These are phyloP conservation scores for Boletus sp. DNA, from an alignment of 768 basidiomycete genomes.

Conservation along the genomic window DNA sequence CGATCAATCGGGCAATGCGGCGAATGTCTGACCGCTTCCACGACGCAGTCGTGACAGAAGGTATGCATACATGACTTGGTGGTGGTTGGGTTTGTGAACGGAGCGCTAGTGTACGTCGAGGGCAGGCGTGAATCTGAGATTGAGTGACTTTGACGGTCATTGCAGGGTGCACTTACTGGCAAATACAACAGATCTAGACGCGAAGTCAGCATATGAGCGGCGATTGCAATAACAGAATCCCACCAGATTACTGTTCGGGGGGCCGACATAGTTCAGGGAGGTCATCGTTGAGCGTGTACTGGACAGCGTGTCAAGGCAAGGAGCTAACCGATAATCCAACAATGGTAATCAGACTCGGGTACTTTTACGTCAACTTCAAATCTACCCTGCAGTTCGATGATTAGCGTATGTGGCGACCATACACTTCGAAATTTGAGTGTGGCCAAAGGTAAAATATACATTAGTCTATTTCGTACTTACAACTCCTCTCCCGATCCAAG, in stretches of 20 bases:
- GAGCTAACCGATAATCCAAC: background rate
- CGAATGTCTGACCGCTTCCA: slow-evolving; percentile 61
- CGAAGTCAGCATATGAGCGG: background rate
- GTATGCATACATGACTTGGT: slow-evolving; percentile 78
- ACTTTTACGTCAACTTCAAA: slow-evolving; percentile 18
- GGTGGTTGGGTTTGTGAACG: slow-evolving; percentile 74
- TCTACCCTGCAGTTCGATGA: background rate
- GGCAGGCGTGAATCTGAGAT: slow-evolving; percentile 9
- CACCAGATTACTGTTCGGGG: slow-evolving; percentile 67
- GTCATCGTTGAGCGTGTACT: slow-evolving; percentile 19
- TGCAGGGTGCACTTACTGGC: slow-evolving; percentile 42
- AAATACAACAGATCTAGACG: slow-evolving; percentile 73
- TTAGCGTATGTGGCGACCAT: background rate
- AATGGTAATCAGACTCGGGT: slow-evolving; percentile 13
- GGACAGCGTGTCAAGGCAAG: slow-evolving; percentile 3
- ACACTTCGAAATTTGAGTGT: background rate
- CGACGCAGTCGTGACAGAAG: slow-evolving; percentile 81
- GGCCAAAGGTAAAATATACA: background rate
- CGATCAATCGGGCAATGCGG: slow-evolving; percentile 84
- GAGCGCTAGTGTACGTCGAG: slow-evolving; percentile 40
- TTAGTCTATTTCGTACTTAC: background rate
- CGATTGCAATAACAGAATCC: slow-evolving; percentile 19
- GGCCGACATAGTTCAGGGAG: slow-evolving; percentile 51
- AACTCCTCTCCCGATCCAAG: background rate
- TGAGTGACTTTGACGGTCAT: background rate